Conservation (phyloP, 768 basidiomycete species). For the Amanita molliuscula region DNA sequence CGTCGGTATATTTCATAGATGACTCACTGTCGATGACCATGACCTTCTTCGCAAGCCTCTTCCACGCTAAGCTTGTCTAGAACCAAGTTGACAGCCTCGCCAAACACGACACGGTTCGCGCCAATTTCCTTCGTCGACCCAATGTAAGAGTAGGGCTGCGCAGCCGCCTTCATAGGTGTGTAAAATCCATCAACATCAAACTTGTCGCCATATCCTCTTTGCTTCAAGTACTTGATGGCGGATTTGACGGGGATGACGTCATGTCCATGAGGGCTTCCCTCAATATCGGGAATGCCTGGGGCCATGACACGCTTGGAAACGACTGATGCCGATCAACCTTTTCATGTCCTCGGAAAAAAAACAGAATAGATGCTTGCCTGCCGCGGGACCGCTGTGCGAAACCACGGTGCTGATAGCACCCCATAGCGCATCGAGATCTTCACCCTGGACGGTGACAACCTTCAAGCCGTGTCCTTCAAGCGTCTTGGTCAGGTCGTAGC, state of each 20-base stretch:
- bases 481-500: slow-evolving; percentile 62
- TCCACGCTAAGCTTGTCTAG: slow-evolving; percentile 68
- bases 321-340: slow-evolving; percentile 27
- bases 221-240: slow-evolving; percentile 64
- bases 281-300: slow-evolving; percentile 60
- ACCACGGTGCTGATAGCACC: slow-evolving; percentile 45
- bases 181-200: slow-evolving; percentile 35
- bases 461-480: slow-evolving; percentile 76
- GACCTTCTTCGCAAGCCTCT: slow-evolving; percentile 64
- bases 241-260: slow-evolving; percentile 79
- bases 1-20: background rate
- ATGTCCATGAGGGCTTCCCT: slow-evolving; percentile 74
- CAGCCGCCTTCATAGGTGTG: slow-evolving; percentile 48
- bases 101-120: slow-evolving; percentile 78
- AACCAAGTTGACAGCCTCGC: slow-evolving; percentile 73
- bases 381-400: slow-evolving; percentile 64
- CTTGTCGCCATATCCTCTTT: slow-evolving; percentile 48
- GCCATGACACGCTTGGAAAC: slow-evolving; percentile 63
- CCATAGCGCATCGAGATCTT: slow-evolving; percentile 76
- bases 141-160: slow-evolving; percentile 47
- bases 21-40: slow-evolving; percentile 79
- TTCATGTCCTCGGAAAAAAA: background rate
- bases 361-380: slow-evolving; percentile 35
- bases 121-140: slow-evolving; percentile 68
- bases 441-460: slow-evolving; percentile 64